Conservation (phyloP, 345 rosid species). For the Eutrema japonicum region DNA sequence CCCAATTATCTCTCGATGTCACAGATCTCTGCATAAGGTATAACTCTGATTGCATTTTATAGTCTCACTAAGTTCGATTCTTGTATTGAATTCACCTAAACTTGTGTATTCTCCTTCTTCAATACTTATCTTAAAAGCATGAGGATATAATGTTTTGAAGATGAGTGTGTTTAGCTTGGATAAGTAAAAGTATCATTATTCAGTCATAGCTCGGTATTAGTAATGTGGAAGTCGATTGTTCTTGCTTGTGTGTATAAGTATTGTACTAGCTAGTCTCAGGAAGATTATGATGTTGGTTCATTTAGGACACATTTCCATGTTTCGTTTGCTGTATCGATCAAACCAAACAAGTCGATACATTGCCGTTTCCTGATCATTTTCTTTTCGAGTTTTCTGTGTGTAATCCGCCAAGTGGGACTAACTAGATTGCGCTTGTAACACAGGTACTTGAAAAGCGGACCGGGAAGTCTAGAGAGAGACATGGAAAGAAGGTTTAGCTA, state of each 20-base stretch:
- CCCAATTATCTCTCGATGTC: slow-evolving; percentile 81
- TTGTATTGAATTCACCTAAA: neutral
- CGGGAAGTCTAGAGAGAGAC: slow-evolving; percentile 87
- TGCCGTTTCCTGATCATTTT: neutral
- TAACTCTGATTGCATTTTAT: neutral
- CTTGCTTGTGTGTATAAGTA: slow-evolving; percentile 6
- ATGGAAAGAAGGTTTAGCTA: slow-evolving; percentile 95
- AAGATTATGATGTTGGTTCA: neutral
- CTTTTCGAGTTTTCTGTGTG: neutral
- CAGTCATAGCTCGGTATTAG: neutral
- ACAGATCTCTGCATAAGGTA: slow-evolving; percentile 90
- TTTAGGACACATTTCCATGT: neutral
- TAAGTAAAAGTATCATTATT: slow-evolving; percentile 5
- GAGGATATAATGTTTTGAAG: slow-evolving; percentile 7
- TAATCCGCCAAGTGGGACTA: neutral
- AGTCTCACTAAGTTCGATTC: slow-evolving; percentile 4
- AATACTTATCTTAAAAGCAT: neutral
- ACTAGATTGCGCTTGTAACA: neutral
- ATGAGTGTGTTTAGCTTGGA: neutral
- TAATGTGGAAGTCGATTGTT: neutral
- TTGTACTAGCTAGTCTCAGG: neutral
- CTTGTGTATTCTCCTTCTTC: slow-evolving; percentile 1
- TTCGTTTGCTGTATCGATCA: neutral
- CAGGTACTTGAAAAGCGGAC: slow-evolving; percentile 92
- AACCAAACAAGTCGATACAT: neutral